These are phyloP conservation scores for Eimeria sp. DNA, from an alignment of 169 alveolate genomes.

Conservation along the genomic window DNA sequence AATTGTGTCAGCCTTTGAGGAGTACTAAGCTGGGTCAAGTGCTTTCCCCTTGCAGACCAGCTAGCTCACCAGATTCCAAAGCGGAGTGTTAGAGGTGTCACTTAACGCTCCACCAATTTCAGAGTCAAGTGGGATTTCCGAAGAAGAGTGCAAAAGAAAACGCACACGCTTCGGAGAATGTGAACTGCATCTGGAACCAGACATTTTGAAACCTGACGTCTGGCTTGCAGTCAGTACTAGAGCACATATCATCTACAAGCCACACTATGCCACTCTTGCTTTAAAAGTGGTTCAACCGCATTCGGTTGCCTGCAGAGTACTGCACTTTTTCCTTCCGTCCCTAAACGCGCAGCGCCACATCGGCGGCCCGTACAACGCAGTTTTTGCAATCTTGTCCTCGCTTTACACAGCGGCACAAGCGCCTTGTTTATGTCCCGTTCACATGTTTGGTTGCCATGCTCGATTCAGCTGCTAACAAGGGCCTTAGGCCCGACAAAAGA, in stretches of 20 bases:
- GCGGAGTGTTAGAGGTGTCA: neutral
- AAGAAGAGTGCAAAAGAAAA: neutral
- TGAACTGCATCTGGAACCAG: neutral
- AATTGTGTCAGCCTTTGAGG: slow-evolving; percentile 25
- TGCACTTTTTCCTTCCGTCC: neutral
- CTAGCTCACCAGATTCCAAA: neutral
- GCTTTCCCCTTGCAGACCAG: neutral
- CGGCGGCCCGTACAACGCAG: neutral
- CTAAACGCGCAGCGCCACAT: neutral
- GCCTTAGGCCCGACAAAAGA: neutral
- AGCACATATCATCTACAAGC: neutral
- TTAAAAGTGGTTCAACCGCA: neutral
- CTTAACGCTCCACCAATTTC: neutral
- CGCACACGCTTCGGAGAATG: neutral
- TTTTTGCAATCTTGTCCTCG: neutral
- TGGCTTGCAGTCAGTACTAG: neutral
- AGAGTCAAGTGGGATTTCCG: neutral
- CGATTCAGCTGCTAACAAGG: neutral
- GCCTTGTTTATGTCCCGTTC: too few species aligned
- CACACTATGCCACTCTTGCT: neutral
- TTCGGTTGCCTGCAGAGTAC: slow-evolving; percentile 4
- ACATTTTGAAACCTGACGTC: neutral
- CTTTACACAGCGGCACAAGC: neutral
- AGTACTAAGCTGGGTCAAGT: neutral
- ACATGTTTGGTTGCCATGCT: neutral